phyloP scores from a whole-genome alignment of 768 basidiomycete species.

The Gymnopilus junonius region DNA sequence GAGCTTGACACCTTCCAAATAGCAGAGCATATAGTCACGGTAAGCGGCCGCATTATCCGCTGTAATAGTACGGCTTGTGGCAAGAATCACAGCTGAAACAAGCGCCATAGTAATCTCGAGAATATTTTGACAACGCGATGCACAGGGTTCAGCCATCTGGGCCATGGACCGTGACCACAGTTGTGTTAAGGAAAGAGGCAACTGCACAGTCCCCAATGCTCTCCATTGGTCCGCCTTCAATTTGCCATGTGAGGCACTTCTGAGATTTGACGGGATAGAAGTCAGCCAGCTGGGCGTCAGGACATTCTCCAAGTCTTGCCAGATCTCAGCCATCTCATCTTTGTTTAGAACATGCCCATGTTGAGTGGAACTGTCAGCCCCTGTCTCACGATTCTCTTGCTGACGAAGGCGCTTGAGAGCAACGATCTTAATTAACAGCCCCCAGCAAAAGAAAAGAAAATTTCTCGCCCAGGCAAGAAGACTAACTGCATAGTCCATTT shows the following conservation, averaged over 20 bases:
- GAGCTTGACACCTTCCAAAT: conserved; percentile 22
- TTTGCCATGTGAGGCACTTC: conserved; percentile 23
- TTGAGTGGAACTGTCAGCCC: not conserved
- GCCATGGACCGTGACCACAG: conserved; percentile 28
- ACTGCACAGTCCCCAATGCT: conserved; percentile 30
- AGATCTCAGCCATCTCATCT: conserved; percentile 20
- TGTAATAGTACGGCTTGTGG: conserved; percentile 23
- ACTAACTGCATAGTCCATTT: not conserved
- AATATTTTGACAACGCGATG: not conserved
- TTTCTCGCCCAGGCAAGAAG: not conserved
- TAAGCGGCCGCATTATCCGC: conserved; percentile 18
- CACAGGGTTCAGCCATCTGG: not conserved
- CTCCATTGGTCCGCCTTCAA: conserved; percentile 40
- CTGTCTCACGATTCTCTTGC: not conserved
- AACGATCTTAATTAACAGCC: not conserved
- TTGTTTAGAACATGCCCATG: not conserved
- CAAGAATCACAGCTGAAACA: conserved; percentile 29
- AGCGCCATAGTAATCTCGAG: conserved; percentile 13
- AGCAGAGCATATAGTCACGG: conserved; percentile 24
- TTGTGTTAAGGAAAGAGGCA: conserved; percentile 36
- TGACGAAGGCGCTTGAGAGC: not conserved
- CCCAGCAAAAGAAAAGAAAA: not conserved
- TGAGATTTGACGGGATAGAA: conserved; percentile 20
- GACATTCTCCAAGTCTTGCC: conserved; percentile 21
- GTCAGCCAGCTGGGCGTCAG: conserved; percentile 27